Evolutionary conservation across 1,284 basidiomycete genomes (phyloP), one percentile per base, ranked within the genome.

Genomic region (Ceratobasidium sp.): DNA sequence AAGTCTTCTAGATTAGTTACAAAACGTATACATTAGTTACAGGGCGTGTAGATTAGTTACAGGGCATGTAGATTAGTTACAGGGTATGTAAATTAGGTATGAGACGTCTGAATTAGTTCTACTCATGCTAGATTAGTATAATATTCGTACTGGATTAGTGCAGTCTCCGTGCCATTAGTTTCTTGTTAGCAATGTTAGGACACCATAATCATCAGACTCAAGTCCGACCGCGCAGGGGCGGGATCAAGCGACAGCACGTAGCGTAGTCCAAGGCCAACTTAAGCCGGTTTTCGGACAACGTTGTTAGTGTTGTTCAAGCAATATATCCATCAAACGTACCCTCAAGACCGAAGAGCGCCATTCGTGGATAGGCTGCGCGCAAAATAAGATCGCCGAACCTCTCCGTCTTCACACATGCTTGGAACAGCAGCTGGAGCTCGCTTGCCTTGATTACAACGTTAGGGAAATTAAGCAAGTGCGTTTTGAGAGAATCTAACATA

Each of bases 391-490:
- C 98, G 84, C 98, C 98, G 77, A 99, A 98, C 83, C 98, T 98
- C 87, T 99, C 98, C 89, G 99, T 96, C 87, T 99, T 98, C 91
- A 99, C 95, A 78, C 95, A 97, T 18, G 97, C 96, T 84, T 99
- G 97, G 95, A 99, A 99, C 0, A 98, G 98, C 74, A 99, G 84
- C 81, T 99, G 98, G 58, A 99, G 85, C 82, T 99, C 98, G 77
- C 94, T 96, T 70, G 98, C 98, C 85, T 99, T 98, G 87, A 99
- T 99, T 82, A 98, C 96, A 79, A 99, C 98, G 84, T 99, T 99
- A 67, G 98, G 98, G 91, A 99, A 99, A 84, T 98, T 97, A 76
- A 96, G 91, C 82, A 98, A 88, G 82, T 99, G 98, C 73, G 99
- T 98, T 85, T 99, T 98, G 74, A 99, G 89, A 55, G 95, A 95